Percentiles rank a stretch among this genome's conserved stretches.
Evolutionary conservation across 257 asterid species (phyloP).

Genomic region (Marsdenia floribunda): DNA sequence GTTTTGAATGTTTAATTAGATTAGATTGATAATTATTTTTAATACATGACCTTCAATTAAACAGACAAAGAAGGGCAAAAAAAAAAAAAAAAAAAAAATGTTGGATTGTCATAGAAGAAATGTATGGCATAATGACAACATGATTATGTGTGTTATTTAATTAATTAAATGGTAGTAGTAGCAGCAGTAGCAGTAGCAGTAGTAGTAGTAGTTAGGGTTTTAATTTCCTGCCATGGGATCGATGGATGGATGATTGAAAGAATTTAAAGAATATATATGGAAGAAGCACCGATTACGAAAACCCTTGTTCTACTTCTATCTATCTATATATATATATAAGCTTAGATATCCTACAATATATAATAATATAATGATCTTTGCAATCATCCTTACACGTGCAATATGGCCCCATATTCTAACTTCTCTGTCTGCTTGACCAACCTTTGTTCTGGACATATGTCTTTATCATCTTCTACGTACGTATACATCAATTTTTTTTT

Average conservation of each 20-base stretch:
- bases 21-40: too few species aligned
- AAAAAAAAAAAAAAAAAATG: neutral
- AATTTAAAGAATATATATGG: neutral
- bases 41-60: too few species aligned
- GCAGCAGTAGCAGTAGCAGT: neutral
- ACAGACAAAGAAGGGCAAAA: too few species aligned
- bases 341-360: neutral
- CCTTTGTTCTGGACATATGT: slow-evolving; percentile 31
- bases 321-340: too few species aligned
- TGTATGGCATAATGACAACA: slow-evolving; percentile 27
- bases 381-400: slow-evolving; percentile 68
- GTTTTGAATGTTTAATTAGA: neutral
- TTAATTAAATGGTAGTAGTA: neutral
- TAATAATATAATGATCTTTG: neutral
- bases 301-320: too few species aligned
- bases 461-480: slow-evolving; percentile 51
- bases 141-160: slow-evolving; percentile 17
- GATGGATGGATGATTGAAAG: neutral
- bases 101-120: slow-evolving; percentile 1
- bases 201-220: neutral
- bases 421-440: slow-evolving; percentile 66
- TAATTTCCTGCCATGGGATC: neutral
- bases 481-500: neutral
- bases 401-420: slow-evolving; percentile 65
- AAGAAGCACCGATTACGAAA: neutral